These are phyloP conservation scores for Phytophthora cactorum DNA, from an alignment of 352 stramenopile genomes.

Conservation along the genomic window DNA sequence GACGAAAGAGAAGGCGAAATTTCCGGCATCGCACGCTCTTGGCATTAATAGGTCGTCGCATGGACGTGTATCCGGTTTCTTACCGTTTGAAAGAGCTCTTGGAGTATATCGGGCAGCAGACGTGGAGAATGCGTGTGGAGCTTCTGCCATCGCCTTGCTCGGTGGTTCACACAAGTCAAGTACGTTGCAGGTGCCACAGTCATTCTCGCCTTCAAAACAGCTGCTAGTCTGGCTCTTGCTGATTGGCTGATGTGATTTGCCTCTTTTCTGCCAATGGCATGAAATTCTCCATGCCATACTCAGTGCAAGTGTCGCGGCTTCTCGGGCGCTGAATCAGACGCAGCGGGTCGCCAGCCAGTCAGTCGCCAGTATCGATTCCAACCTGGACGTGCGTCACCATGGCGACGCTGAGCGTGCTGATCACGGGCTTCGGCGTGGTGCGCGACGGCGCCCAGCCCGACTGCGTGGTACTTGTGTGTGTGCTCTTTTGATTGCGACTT, in stretches of 20 bases:
- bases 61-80: constrained; percentile 1
- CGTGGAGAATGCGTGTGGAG: constrained; percentile 3
- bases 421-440: constrained; percentile 79
- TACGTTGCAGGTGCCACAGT: constrained; percentile 12
- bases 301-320: constrained; percentile 15
- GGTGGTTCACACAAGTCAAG: not conserved
- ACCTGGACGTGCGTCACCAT: constrained; percentile 29
- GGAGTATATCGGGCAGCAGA: constrained; percentile 21
- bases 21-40: not conserved
- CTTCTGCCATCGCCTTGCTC: constrained; percentile 2
- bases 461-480: constrained; percentile 44
- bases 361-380: constrained; percentile 27
- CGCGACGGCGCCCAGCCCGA: constrained; percentile 58
- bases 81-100: constrained; percentile 9
- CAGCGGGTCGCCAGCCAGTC: constrained; percentile 23
- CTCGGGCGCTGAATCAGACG: constrained; percentile 28
- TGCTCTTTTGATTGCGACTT: constrained; percentile 1
- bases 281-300: constrained; percentile 12
- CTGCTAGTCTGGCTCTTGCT: constrained; percentile 28
- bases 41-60: not conserved
- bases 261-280: constrained; percentile 31
- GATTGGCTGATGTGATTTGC: constrained; percentile 19
- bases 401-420: constrained; percentile 72
- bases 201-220: constrained; percentile 20
- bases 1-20: constrained; percentile 14